Evolutionary conservation across 495 filamentous ascomycete species (phyloP), one percentile per base, ranked within the genome.

Genomic region (Penicillium arizonense): DNA sequence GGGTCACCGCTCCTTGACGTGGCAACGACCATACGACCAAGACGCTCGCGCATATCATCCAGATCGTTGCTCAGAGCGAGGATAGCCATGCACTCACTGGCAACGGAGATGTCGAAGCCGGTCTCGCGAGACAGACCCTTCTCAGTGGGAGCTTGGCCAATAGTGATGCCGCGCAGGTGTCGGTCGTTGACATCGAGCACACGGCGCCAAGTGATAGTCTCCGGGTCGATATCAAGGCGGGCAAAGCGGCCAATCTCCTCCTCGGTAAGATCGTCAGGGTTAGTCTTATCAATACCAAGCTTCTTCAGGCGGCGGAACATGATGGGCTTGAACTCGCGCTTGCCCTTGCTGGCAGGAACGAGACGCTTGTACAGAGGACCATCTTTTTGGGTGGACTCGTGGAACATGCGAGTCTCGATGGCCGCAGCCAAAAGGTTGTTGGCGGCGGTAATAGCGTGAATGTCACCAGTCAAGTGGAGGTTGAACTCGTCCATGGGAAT

Each of bases 401-500:
- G 94, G 77, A 96, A 98, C 82, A 98, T 97, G 53, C 94, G 86
- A 6, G 94, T 97, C 61, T 98, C 94, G 60, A 98, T 96, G 11
- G 94, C 94, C 37, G 94, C 94, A 49, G 94, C 94, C n/a, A 98
- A 87, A 36, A 98, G 80, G 73, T 98, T 98, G 78, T 97, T 98
- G 5, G 94, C 94, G 9, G 94, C 94, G 33, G 91, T 90, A 63
- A 98, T 93, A 36, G 94, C 94, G 67, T 98, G 94, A 55, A 98
- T 97, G 67, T 98, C 94, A 58, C 94, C 94, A 37, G 94, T 98
- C 67, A 98, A 74, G 67, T 98, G 94, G 55, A 98, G 78, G 67
- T 98, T 98, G 79, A 98, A 98, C 69, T 98, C 94, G 57, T 98
- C 94, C 94, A 98, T 98, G 46, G 94, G 94, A 58, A 98, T 97